Percentiles rank a stretch among this genome's conserved stretches.
phyloP scores from a whole-genome alignment of 352 stramenopile genomes.

The Pythium monospermum region DNA sequence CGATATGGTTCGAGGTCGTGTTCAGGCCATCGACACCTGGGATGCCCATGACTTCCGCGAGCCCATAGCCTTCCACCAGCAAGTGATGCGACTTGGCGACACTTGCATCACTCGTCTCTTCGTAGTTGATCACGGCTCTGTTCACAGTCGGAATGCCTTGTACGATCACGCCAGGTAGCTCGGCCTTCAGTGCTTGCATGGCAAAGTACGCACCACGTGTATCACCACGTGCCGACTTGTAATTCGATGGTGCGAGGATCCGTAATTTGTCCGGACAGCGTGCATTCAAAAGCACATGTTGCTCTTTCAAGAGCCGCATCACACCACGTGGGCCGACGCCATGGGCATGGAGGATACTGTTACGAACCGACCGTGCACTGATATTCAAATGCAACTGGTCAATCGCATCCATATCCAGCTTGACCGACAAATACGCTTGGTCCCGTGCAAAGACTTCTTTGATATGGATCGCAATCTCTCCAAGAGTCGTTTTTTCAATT shows the following conservation, averaged over 20 bases:
- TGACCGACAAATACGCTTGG: constrained; percentile 95
- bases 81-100: constrained; percentile 90
- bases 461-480: constrained; percentile 94
- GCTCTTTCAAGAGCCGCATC: constrained; percentile 76
- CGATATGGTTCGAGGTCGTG: constrained; percentile 98
- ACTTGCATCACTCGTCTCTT: constrained; percentile 73
- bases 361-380: constrained; percentile 85
- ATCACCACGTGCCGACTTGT: constrained; percentile 80
- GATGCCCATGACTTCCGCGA: constrained; percentile 97
- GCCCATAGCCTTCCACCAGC: constrained; percentile 97
- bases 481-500: constrained; percentile 99
- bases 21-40: constrained; percentile 94
- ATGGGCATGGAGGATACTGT: constrained; percentile 88
- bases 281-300: constrained; percentile 80
- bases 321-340: constrained; percentile 63
- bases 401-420: constrained; percentile 96
- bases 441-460: constrained; percentile 96
- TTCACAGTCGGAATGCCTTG: constrained; percentile 97
- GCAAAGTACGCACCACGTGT: constrained; percentile 88
- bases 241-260: constrained; percentile 76
- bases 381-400: constrained; percentile 96
- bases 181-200: constrained; percentile 95
- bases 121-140: constrained; percentile 98
- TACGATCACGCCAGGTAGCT: constrained; percentile 96
- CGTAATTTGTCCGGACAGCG: constrained; percentile 81